Evolutionary conservation across 2,329 filamentous ascomycete species (phyloP).

Genomic region (Endothia cerciana): DNA sequence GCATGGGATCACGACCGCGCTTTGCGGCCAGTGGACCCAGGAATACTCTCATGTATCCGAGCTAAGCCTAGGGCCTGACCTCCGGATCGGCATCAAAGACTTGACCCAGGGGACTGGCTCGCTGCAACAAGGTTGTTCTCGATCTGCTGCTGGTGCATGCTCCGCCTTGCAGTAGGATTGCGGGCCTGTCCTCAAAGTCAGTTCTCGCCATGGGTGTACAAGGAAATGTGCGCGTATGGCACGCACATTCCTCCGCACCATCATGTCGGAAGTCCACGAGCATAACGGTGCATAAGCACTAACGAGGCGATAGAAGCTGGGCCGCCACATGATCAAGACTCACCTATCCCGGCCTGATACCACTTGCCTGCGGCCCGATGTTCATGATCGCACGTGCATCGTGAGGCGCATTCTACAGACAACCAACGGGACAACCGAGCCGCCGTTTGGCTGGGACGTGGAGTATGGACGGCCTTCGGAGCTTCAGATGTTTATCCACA

Average conservation of each 20-base stretch:
- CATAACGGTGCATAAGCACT: conserved; percentile 5
- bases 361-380: not conserved
- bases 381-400: not conserved
- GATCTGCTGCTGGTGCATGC: conserved; percentile 5
- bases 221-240: no score
- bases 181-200: not conserved
- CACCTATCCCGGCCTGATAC: not conserved
- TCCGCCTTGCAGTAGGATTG: conserved; percentile 3
- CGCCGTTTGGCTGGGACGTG: not conserved
- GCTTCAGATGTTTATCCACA: not conserved
- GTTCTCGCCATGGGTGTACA: not conserved
- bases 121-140: conserved; percentile 15
- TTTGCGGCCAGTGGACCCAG: not conserved
- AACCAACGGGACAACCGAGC: not conserved
- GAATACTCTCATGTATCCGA: not conserved
- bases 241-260: not conserved
- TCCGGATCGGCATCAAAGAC: not conserved
- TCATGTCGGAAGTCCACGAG: not conserved
- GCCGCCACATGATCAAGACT: not conserved
- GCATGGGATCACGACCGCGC: no score
- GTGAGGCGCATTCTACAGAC: not conserved
- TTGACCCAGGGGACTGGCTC: conserved; percentile 14
- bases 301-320: not conserved
- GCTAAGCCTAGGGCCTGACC: not conserved
- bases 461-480: not conserved